Evolutionary conservation across 371 early-diverging fungal genomes (phyloP).

Genomic region (Thermomucor indicae-seudaticae): DNA sequence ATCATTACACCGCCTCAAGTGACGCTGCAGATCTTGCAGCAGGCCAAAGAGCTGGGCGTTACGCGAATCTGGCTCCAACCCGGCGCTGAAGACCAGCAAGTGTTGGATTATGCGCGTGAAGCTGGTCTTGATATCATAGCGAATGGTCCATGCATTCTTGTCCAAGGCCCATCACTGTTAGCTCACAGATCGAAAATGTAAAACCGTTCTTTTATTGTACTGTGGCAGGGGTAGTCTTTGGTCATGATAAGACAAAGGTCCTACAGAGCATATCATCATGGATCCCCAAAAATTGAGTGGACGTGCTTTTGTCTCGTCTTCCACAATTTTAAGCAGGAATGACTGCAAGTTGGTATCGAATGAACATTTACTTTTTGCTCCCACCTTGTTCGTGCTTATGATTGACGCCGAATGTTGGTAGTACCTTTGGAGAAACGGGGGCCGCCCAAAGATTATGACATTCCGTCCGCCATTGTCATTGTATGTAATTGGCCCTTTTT

Average conservation of each 20-base stretch:
- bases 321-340: no score
- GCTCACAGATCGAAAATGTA: slow-evolving; percentile 5
- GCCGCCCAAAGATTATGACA: slow-evolving; percentile 30
- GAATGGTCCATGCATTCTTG: slow-evolving; percentile 76
- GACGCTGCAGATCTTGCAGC: slow-evolving; percentile 56
- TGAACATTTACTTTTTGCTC: no score
- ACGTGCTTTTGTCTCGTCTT: no score
- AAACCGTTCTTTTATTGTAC: not conserved
- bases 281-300: no score
- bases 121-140: slow-evolving; percentile 54
- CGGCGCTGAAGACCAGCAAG: slow-evolving; percentile 61
- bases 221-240: no score
- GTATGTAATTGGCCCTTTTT: slow-evolving; percentile 9
- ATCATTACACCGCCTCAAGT: slow-evolving; percentile 79
- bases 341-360: no score
- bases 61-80: slow-evolving; percentile 80
- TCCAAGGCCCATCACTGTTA: slow-evolving; percentile 41
- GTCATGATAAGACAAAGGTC: no score
- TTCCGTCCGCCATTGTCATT: slow-evolving; percentile 27
- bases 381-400: no score
- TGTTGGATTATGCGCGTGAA: slow-evolving; percentile 47
- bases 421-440: not conserved
- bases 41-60: slow-evolving; percentile 64
- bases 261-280: no score
- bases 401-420: no score